Conservation (phyloP, 768 basidiomycete genomes). For the Tulasnella calospora region DNA sequence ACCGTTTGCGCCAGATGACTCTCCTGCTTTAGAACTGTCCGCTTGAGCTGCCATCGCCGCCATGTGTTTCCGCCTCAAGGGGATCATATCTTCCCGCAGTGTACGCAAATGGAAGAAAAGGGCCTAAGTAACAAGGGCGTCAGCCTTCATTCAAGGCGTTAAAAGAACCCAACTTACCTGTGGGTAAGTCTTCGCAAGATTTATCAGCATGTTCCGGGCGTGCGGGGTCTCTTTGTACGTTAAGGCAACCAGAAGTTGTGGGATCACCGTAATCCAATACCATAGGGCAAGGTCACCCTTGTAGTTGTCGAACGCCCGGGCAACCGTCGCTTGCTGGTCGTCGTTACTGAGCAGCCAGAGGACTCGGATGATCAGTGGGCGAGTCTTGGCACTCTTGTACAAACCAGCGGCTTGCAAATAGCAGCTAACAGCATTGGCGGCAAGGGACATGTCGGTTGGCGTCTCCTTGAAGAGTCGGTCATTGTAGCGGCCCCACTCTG, state of each 20-base stretch:
- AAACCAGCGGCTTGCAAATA: slow-evolving; percentile 95
- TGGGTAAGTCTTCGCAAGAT: slow-evolving; percentile 85
- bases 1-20: background rate
- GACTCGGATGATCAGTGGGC: slow-evolving; percentile 84
- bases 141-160: background rate
- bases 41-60: slow-evolving; percentile 33
- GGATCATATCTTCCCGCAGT: slow-evolving; percentile 61
- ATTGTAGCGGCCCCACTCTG: slow-evolving; percentile 93
- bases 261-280: slow-evolving; percentile 98
- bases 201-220: slow-evolving; percentile 80
- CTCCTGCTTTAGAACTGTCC: slow-evolving; percentile 1
- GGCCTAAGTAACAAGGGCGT: slow-evolving; percentile 50
- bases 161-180: slow-evolving; percentile 54
- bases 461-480: slow-evolving; percentile 89
- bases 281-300: slow-evolving; percentile 95
- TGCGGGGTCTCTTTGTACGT: slow-evolving; percentile 90
- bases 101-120: slow-evolving; percentile 94
- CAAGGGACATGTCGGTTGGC: slow-evolving; percentile 65
- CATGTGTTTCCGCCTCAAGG: slow-evolving; percentile 35
- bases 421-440: slow-evolving; percentile 90
- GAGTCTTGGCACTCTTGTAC: slow-evolving; percentile 89
- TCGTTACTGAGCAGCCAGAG: slow-evolving; percentile 97
- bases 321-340: slow-evolving; percentile 48
- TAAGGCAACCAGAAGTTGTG: slow-evolving; percentile 85
- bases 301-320: slow-evolving; percentile 85